phyloP scores from a whole-genome alignment of 441 rosid species.

The Arabidopsis hybrid region DNA sequence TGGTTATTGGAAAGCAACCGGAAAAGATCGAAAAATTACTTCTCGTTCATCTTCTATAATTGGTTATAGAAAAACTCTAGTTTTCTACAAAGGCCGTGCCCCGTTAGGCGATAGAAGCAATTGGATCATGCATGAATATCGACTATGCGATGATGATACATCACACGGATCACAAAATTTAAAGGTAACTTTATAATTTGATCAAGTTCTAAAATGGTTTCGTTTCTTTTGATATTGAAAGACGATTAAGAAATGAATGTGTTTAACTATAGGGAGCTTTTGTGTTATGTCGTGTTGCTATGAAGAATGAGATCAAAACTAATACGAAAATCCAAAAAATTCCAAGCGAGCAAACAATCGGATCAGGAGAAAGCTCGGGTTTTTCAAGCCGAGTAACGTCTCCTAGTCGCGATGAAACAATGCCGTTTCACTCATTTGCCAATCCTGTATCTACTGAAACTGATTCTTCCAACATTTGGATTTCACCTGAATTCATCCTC shows the following conservation, averaged over 20 bases:
- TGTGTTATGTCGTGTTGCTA: constrained; percentile 77
- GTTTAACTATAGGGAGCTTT: constrained; percentile 61
- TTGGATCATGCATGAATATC: constrained; percentile 93
- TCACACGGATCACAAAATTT: constrained; percentile 53
- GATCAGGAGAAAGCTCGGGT: constrained; percentile 56
- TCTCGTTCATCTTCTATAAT: constrained; percentile 54
- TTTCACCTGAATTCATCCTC: constrained; percentile 77
- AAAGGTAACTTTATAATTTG: constrained; percentile 48
- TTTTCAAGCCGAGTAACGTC: constrained; percentile 40
- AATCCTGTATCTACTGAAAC: constrained; percentile 44
- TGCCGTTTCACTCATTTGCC: constrained; percentile 42
- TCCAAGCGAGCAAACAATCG: constrained; percentile 52
- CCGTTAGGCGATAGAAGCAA: constrained; percentile 76
- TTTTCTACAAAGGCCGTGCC: constrained; percentile 86
- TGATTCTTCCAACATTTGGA: constrained; percentile 56
- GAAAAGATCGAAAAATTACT: constrained; percentile 74
- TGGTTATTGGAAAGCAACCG: constrained; percentile 90
- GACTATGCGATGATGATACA: constrained; percentile 63
- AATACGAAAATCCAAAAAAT: constrained; percentile 27
- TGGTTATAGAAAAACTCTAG: constrained; percentile 78
- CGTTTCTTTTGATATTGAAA: not conserved
- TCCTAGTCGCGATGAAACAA: constrained; percentile 29
- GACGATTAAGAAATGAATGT: not conserved
- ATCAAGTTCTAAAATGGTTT: not conserved
- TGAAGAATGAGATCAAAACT: constrained; percentile 60